These are phyloP conservation scores for Oryza glumipatula DNA, from an alignment of 176 grass and related monocot species.

Conservation along the genomic window DNA sequence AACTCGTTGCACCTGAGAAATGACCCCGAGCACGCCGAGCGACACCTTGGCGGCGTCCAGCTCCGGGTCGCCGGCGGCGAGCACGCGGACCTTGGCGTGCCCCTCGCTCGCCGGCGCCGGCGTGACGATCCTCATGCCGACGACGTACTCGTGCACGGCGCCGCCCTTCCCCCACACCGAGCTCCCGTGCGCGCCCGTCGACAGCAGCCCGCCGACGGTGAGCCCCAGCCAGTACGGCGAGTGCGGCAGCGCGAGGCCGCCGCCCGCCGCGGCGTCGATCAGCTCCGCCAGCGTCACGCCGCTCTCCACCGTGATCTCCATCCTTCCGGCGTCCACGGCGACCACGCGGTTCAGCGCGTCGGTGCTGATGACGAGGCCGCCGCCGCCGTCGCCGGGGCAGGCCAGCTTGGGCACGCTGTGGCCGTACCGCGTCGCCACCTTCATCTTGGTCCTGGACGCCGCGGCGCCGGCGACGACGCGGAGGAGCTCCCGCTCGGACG, in stretches of 20 bases:
- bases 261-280: conserved; percentile 43
- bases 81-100: conserved; percentile 45
- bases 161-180: conserved; percentile 54
- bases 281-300: conserved; percentile 46
- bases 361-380: conserved; percentile 51
- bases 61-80: conserved; percentile 36
- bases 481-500: conserved; percentile 57
- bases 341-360: conserved; percentile 35
- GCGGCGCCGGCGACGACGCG: conserved; percentile 39
- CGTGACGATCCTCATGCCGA: conserved; percentile 59
- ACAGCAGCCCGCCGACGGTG: conserved; percentile 57
- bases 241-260: conserved; percentile 49
- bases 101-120: conserved; percentile 44
- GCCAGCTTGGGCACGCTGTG: conserved; percentile 70
- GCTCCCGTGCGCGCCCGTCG: conserved; percentile 76
- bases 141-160: conserved; percentile 70
- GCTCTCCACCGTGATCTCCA: conserved; percentile 51
- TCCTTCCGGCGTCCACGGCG: background rate
- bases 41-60: conserved; percentile 69
- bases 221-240: conserved; percentile 63
- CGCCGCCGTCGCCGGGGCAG: conserved; percentile 49
- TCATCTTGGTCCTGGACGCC: conserved; percentile 40
- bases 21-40: conserved; percentile 54
- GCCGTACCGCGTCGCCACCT: conserved; percentile 51
- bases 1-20: conserved; percentile 30